Evolutionary conservation across 106 monocot species (phyloP).

Genomic region (Agapanthus africanus): DNA sequence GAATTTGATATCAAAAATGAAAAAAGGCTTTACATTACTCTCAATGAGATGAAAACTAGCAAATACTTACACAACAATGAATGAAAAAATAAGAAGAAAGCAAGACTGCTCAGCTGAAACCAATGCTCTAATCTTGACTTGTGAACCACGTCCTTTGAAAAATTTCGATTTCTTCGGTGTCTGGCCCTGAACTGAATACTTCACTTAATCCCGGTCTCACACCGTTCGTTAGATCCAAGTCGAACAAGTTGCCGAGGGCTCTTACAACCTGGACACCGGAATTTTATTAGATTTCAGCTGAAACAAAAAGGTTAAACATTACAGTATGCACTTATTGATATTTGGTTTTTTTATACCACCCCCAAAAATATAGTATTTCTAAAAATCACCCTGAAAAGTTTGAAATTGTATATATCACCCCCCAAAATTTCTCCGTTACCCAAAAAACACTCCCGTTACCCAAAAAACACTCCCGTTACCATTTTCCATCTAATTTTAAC

Average conservation of each 20-base stretch:
- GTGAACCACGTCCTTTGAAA: conserved; percentile 57
- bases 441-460: no score
- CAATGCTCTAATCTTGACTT: conserved; percentile 34
- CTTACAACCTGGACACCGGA: conserved; percentile 37
- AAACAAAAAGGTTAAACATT: not conserved
- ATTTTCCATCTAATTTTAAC: no score
- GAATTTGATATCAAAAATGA: no score
- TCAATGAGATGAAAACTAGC: not conserved
- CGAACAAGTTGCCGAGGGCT: conserved; percentile 48
- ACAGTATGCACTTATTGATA: no score
- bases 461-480: no score
- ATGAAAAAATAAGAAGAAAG: not conserved
- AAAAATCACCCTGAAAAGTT: no score
- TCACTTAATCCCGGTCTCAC: conserved; percentile 45
- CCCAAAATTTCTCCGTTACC: no score
- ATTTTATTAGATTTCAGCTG: not conserved
- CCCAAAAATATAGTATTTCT: no score
- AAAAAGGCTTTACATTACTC: not conserved
- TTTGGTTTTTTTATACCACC: no score
- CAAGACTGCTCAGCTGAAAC: conserved; percentile 4
- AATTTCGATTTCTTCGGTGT: conserved; percentile 42
- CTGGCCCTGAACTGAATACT: conserved; percentile 27
- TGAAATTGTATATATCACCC: no score
- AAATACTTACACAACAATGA: not conserved
- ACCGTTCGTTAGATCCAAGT: conserved; percentile 51